Base-by-base conservation (phyloP, 2,329 filamentous ascomycete genomes). In the Colletotrichum spaethianum region DNA sequence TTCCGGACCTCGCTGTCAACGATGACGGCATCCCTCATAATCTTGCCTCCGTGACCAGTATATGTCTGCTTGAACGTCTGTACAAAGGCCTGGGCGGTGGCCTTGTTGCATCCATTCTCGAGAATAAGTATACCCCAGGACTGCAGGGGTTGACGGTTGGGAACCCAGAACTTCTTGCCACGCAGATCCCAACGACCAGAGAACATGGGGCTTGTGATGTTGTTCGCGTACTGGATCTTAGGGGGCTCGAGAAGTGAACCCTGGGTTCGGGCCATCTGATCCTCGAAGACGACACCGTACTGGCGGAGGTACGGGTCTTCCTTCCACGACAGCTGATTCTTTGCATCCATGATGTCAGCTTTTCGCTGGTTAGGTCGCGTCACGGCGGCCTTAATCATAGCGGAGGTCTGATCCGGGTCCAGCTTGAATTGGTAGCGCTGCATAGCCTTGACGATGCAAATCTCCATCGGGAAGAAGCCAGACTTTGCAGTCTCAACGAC, bases 311-410 rank as follows among this genome's bases (percentile, higher is more conserved):
- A 92, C 0, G 87, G 89, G 75, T 99, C 96, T 0, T 87, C 78
- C 1, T 77, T 75, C 90, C 94, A 96, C 12, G 90, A 84, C 0
- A 96, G 86, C 75, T 93, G 88, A 0, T 83, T 78, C 11, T 98
- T 89, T 20, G 93, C 93, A 4, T 88, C 80, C 60, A 91, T 83
- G 75, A 98, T 95, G 26, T 93, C 90, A 0, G 80, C 76, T 75
- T 90, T 89, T n/a, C 96, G 93, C 38, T 91, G 80, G 0, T 80
- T 79, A 0, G 96, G 96, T 1, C 92, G 88, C 7, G 93, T 94
- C 5, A 98, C 96, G 0, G 96, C 95, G 77, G 96, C 94, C 81
- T 93, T 96, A 84, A 99, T 98, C 96, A 99, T 99, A 6, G 88
- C 83, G 0, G 92, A 85, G 0, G 96, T 98, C 83, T 97, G 87